Base-by-base conservation (phyloP, 305 asterid species). In the Euphrasia arctica region DNA sequence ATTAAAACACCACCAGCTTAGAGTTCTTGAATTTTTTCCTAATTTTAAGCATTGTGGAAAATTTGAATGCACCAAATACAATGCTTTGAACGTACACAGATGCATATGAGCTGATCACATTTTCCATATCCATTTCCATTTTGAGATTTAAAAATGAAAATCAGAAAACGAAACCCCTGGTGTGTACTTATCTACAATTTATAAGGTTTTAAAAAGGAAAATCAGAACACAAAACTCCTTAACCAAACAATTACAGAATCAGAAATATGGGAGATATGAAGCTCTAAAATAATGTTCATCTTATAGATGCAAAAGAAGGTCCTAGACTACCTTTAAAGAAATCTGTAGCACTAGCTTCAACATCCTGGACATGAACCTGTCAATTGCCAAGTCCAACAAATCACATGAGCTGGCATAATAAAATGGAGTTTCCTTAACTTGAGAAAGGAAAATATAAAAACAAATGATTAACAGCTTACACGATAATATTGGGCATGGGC, bases 1-100 rank as follows among this genome's bases (percentile, higher is more conserved):
- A 78, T 93, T 93, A 79, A 93, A 93, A 83, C 99, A 93, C 99
- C 99, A 93, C 99, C 99, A 93, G 83, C 99, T 93, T 25, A 93
- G 79, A 45, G 82, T 86, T 78, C 99, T 85, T 50, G 97, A 82
- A 58, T 78, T 55, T 78, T 83, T 88, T 52, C 86, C 99, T 87
- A 66, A 69, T 72, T 54, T 64, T 55, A 15, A 75, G 67, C 48
- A 51, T 67, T 60, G 45, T 50, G 48, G 54, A 64, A 69, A 47
- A 43, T 59, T 66, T 58, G 66, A 28, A 54, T 9, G 62, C 39
- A 34, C 36, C 49, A 60, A 67, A 65, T 47, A 65, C 58, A 70
- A 60, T 9, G 73, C 51, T 60, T 67, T 42, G 54, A 45, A 70
- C 52, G 27, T 70, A 5, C 71, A 68, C 43, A 69, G 63, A 14